These are phyloP conservation scores for Nicotiana undulata DNA, from an alignment of 257 asterid genomes.

Conservation along the genomic window DNA sequence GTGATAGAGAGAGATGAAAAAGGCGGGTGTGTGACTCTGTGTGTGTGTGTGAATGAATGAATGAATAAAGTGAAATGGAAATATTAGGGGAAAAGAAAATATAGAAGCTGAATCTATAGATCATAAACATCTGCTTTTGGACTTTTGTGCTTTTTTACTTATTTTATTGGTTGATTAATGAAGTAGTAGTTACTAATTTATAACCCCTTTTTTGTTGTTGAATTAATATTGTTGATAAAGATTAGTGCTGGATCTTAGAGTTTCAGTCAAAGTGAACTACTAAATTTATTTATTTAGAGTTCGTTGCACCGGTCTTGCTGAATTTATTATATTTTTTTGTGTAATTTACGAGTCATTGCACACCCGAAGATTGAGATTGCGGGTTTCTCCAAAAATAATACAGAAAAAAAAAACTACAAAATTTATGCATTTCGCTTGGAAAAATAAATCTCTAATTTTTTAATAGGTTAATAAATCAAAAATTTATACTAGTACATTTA, in stretches of 20 bases:
- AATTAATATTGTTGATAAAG: neutral
- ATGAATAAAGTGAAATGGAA: neutral
- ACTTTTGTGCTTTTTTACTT: slow-evolving; percentile 4
- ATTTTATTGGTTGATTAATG: neutral
- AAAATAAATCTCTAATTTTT: too few relatives aligned
- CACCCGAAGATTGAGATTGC: too few relatives aligned
- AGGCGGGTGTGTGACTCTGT: slow-evolving; percentile 31
- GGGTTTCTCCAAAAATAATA: accelerated
- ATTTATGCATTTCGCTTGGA: neutral
- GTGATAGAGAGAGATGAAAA: slow-evolving; percentile 19
- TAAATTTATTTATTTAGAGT: neutral
- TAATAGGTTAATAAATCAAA: too few relatives aligned
- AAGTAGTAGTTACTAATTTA: neutral
- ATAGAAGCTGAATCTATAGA: slow-evolving; percentile 14
- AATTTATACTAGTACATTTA: too few relatives aligned
- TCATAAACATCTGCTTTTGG: slow-evolving; percentile 13
- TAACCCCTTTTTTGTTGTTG: neutral
- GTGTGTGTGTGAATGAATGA: slow-evolving; percentile 8
- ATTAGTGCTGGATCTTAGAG: neutral
- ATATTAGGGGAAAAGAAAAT: neutral
- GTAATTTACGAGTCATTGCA: too few relatives aligned
- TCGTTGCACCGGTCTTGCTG: accelerated
- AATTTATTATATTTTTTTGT: too few relatives aligned
- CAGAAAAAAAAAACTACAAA: too few relatives aligned
- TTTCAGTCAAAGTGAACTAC: neutral